These are phyloP conservation scores for Trypanosoma avium DNA, from an alignment of 208 protist species.

Conservation along the genomic window DNA sequence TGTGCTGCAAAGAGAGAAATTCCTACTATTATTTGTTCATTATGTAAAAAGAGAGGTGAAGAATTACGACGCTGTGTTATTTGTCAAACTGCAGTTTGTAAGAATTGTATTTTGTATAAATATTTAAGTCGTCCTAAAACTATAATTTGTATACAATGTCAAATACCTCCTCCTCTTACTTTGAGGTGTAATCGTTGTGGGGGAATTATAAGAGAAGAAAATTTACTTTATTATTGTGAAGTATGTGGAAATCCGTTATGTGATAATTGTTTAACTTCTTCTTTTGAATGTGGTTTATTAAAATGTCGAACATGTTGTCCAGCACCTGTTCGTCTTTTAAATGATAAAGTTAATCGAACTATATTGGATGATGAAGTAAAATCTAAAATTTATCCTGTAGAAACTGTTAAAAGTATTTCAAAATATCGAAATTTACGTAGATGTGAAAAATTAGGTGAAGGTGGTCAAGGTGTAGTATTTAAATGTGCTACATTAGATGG, in stretches of 20 bases:
- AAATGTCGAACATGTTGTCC: constrained; percentile 71
- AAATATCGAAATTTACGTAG: constrained; percentile 55
- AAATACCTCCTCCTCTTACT: constrained; percentile 13
- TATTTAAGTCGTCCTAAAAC: constrained; percentile 41
- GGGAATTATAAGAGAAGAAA: constrained; percentile 16
- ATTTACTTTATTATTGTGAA: constrained; percentile 58
- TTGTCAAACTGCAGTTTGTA: constrained; percentile 46
- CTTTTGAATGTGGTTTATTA: constrained; percentile 70
- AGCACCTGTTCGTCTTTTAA: constrained; percentile 32
- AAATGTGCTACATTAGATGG: constrained; percentile 71
- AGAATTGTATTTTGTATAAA: constrained; percentile 25
- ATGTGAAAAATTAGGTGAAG: constrained; percentile 57
- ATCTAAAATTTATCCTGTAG: not conserved
- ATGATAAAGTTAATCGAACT: constrained; percentile 25
- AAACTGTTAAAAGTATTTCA: not conserved
- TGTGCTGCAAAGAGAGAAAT: not conserved
- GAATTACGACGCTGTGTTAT: constrained; percentile 39
- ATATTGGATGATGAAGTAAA: constrained; percentile 10
- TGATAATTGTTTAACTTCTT: constrained; percentile 43
- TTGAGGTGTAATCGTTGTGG: constrained; percentile 58
- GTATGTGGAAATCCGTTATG: constrained; percentile 63
- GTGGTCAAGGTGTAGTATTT: constrained; percentile 79
- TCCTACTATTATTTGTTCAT: constrained; percentile 1
- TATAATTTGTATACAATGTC: constrained; percentile 52
- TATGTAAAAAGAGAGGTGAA: constrained; percentile 9